Percentiles rank a stretch among this genome's conserved stretches.
Conservation (phyloP, 352 stramenopile genomes). For the Pythium scleroteichum region DNA sequence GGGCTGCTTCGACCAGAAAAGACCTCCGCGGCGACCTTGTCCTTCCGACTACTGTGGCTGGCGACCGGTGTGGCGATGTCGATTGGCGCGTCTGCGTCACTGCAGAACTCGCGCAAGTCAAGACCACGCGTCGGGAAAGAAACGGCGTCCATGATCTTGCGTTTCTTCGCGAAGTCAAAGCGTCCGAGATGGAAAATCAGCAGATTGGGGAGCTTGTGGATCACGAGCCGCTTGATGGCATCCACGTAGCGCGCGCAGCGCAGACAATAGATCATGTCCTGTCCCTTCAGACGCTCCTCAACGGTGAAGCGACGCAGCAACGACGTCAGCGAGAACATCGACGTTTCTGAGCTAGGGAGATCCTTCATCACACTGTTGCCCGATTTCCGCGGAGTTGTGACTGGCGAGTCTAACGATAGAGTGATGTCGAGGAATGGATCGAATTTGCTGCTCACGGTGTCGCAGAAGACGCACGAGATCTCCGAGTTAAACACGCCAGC, state of each 20-base stretch:
- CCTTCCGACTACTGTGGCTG: constrained; percentile 19
- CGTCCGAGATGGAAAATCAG: constrained; percentile 80
- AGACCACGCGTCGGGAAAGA: constrained; percentile 43
- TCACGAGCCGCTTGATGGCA: constrained; percentile 59
- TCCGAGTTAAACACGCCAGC: constrained; percentile 61
- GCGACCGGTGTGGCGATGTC: constrained; percentile 19
- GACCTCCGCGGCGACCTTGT: not conserved
- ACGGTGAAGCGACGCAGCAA: constrained; percentile 52
- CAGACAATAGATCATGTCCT: constrained; percentile 67
- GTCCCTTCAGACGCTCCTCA: constrained; percentile 54
- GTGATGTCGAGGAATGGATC: constrained; percentile 78
- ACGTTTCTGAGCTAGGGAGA: not conserved
- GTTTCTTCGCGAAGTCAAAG: constrained; percentile 66
- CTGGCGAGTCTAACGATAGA: constrained; percentile 45
- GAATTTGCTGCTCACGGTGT: constrained; percentile 53
- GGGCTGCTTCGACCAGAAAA: constrained; percentile 3
- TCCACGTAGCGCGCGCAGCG: constrained; percentile 57
- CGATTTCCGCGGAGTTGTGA: constrained; percentile 11
- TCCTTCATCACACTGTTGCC: constrained; percentile 8
- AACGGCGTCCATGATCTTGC: constrained; percentile 53
- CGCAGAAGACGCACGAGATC: constrained; percentile 58
- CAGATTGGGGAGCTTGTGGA: constrained; percentile 65
- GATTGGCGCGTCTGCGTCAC: constrained; percentile 26
- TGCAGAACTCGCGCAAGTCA: constrained; percentile 39
- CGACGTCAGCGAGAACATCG: constrained; percentile 31